phyloP scores from a whole-genome alignment of 768 basidiomycete species.

The Rhodotorula kratochvilovae region DNA sequence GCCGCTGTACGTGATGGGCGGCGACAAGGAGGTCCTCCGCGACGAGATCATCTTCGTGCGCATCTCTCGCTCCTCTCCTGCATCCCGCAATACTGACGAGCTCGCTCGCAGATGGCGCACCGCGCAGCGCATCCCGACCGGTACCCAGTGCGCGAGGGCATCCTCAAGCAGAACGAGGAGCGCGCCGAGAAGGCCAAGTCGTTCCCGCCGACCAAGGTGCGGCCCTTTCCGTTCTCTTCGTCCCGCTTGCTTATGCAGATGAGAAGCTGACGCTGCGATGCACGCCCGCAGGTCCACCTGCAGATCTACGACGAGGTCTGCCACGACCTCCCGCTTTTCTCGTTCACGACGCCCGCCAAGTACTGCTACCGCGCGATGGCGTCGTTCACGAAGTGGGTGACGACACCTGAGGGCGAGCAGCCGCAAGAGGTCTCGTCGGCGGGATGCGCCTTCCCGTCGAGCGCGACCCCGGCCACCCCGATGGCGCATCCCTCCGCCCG shows the following conservation, averaged over 20 bases:
- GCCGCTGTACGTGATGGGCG: constrained; percentile 71
- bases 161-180: constrained; percentile 52
- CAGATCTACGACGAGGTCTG: constrained; percentile 41
- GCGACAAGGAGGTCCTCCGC: constrained; percentile 83
- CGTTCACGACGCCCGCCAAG: constrained; percentile 47
- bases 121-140: constrained; percentile 78
- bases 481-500: constrained; percentile 6
- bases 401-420: constrained; percentile 36
- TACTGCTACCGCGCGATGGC: constrained; percentile 50
- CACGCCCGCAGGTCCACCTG: constrained; percentile 33
- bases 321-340: constrained; percentile 43
- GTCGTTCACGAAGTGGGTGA: constrained; percentile 48
- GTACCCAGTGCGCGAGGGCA: constrained; percentile 61
- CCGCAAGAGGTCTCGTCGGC: background rate
- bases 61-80: too few relatives aligned
- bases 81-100: background rate
- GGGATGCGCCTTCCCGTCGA: constrained; percentile 5
- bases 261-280: too few relatives aligned
- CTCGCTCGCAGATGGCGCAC: constrained; percentile 56
- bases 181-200: constrained; percentile 15
- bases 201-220: constrained; percentile 41
- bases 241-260: too few relatives aligned
- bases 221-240: background rate
- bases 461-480: constrained; percentile 1
- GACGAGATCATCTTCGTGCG: constrained; percentile 83